phyloP scores from a whole-genome alignment of 2,329 filamentous ascomycete genomes.

The Diplocarpon rosae region DNA sequence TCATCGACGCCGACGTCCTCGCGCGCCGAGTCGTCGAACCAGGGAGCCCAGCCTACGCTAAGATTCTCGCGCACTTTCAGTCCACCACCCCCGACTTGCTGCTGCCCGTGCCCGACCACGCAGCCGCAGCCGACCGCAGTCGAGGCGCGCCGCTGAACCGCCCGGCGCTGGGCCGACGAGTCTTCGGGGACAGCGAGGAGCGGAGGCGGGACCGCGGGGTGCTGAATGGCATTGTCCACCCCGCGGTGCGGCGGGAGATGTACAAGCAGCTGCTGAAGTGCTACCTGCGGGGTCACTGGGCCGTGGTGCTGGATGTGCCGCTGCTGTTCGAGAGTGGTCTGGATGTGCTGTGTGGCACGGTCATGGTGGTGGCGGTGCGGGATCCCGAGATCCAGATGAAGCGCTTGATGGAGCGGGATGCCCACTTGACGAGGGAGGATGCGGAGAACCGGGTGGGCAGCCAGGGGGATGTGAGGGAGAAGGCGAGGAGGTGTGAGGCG shows the following conservation, averaged over 20 bases:
- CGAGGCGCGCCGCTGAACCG: conserved; percentile 72
- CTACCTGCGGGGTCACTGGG: conserved; percentile 72
- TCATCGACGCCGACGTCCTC: conserved; percentile 89
- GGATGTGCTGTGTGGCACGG: conserved; percentile 74
- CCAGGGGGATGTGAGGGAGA: conserved; percentile 76
- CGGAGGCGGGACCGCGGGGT: conserved; percentile 59
- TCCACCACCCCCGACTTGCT: conserved; percentile 79
- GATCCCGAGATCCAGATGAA: conserved; percentile 76
- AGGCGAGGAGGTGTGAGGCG: conserved; percentile 63
- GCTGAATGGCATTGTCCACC: conserved; percentile 86
- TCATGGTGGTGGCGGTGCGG: conserved; percentile 75
- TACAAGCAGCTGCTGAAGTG: conserved; percentile 60
- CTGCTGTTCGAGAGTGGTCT: conserved; percentile 82
- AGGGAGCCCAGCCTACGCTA: conserved; percentile 70
- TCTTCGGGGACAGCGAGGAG: conserved; percentile 73
- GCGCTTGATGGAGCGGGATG: conserved; percentile 63
- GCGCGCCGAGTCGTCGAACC: conserved; percentile 92
- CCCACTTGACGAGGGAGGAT: conserved; percentile 72
- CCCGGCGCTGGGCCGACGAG: conserved; percentile 69
- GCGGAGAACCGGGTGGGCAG: conserved; percentile 77
- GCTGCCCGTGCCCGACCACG: conserved; percentile 43
- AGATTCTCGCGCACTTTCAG: conserved; percentile 72
- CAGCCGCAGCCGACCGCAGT: conserved; percentile 39
- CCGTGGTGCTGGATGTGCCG: conserved; percentile 85
- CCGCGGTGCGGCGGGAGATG: conserved; percentile 76